Evolutionary conservation across 2,329 filamentous ascomycete genomes (phyloP), one percentile per base, ranked within the genome.

Genomic region (Pseudopyricularia cyperi): DNA sequence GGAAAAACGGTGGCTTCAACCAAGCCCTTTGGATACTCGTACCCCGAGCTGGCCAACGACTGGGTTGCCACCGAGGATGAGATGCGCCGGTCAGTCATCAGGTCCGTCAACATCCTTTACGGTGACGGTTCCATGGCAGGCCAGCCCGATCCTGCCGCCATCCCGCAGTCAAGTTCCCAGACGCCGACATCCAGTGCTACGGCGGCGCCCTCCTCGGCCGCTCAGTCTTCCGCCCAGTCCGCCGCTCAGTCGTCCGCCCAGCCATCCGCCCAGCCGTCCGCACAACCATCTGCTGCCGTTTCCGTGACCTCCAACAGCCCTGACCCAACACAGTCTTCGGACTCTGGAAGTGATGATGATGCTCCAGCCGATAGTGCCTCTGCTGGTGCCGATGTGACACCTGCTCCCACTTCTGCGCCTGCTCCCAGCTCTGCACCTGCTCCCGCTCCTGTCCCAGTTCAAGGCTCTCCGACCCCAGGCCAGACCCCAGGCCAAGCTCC

Each of bases 21-120:
- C 46, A 57, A 63, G 22, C 56, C 37, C 12, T 65, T 69, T 53
- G 67, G 67, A 3, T 69, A 69, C 56, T 65, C 63, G 14, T 68
- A 68, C 54, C 61, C 60, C 7, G 65, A 67, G 52, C 61, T 71
- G 17, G 19, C n/a, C 6, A 44, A 33, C 17, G 39, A 48, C n/a
- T 39, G 42, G 17, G 19, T 19, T 17, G 30, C 48, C 7, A 2
- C 39, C 35, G 24, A 52, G 17, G 34, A 52, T 8, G 17, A 46
- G 7, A 28, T 50, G 22, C 14, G 44, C 30, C 46, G 42, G 7
- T 50, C 42, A 17, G 51, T 51, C 17, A 46, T 48, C 11, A 46
- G 14, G 6, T 37, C 46, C 19, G 37, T 54, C 35, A 54, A 51
- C 35, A 30, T 9, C 15, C 46, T 54, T 3, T 54, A 54, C 14